Base-by-base conservation (phyloP, 371 early-diverging fungal species). In the Mucor ambiguus region DNA sequence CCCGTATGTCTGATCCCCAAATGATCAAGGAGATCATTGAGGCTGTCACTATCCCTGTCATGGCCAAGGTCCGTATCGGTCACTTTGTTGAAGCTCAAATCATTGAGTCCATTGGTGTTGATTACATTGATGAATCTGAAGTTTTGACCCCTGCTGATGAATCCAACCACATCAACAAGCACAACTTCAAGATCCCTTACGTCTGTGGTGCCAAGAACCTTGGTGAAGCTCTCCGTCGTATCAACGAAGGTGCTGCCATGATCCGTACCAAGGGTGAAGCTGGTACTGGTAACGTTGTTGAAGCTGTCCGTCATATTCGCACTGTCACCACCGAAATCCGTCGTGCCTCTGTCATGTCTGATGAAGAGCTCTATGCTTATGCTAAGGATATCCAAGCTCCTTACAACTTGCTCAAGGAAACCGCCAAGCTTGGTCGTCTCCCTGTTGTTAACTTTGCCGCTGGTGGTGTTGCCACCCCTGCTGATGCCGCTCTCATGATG, bases 251-350 rank as follows among this genome's bases (percentile, higher is more conserved):
- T 76, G 98, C 98, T 64, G 93, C 96, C 69, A 95, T 98, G 92
- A 95, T 95, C 87, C 93, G 97, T 72, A 98, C 98, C 68, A 98
- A 97, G 91, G 98, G 98, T 77, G 98, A 97, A 80, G 97, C 97
- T 59, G 97, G 98, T 66, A 97, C 97, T 33, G 97, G 97, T 63
- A 91, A 98, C 71, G 95, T 98, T 63, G 92, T 96, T 43, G 93
- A 98, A 79, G 98, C 98, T 63, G 98, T 98, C 68, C 90, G 94
- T 71, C 96, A 98, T 77, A 93, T 92, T 66, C 89, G 97, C 59
- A 93, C 93, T 22, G 87, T 97, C 69, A 87, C 85, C 77, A 64
- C 83, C 43, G 94, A 97, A 78, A 96, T 98, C 77, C 87, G 93
- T 57, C 87, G 87, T 64, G 91, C 92, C 43, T 75, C 87, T 61